Base-by-base conservation (phyloP, 352 stramenopile genomes). In the Pythium oligandrum region DNA sequence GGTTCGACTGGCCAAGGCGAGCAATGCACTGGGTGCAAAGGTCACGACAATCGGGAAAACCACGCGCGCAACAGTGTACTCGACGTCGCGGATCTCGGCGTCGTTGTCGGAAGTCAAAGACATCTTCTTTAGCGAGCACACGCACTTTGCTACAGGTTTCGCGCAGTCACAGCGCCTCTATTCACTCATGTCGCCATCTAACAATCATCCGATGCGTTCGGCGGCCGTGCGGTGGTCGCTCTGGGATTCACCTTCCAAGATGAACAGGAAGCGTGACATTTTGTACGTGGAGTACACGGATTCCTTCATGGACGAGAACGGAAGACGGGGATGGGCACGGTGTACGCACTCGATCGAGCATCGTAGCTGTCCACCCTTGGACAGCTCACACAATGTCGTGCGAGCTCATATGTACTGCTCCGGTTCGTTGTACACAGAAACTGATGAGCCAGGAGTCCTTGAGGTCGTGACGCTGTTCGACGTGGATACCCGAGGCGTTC, bases 231-330 rank as follows among this genome's bases (percentile, higher is more conserved):
- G 72, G 36, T 87, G 74, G 76, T 85, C 76, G 54, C 70, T 87
- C 40, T 85, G 74, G 73, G 62, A 85, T 54, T 75, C 70, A 40
- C 72, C 76, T 2, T 78, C 74, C 11, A 78, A 75, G 60, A 68
- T 88, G 59, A 71, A 78, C 17, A 71, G 76, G 7, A 71, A 79
- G 52, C 68, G 74, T 30, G 76, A 88, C 40, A 71, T 85, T 6
- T 55, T 80, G 40, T 87, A 83, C 63, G 59, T 87, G 44, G 76
- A 87, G 58, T 83, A 82, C 57, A 84, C 76, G 67, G 74, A 89
- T 56, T 67, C 61, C 26, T 89, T 87, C 43, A 61, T 85, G 12
- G 66, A 82, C 54, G 70, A 84, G 35, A 47, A 72, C 10, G 79
- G 76, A 0, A 74, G 73, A 30, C 66, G 68, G 33, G 76, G 79